Evolutionary conservation across 352 stramenopile genomes (phyloP), one percentile per base, ranked within the genome.

Genomic region (Phytophthora hibernalis): DNA sequence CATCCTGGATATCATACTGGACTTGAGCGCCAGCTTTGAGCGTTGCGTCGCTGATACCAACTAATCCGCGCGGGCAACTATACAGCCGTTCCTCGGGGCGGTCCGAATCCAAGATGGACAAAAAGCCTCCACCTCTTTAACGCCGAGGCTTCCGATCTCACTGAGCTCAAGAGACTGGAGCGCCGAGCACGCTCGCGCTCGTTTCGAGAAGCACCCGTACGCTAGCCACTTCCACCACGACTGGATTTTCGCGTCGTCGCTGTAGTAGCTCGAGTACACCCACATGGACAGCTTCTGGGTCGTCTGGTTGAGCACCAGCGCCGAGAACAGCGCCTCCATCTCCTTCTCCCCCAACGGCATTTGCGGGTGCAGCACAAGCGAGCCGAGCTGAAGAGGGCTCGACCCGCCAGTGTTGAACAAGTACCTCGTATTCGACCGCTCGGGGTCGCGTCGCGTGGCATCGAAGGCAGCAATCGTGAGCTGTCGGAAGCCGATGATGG

Each of bases 171-270:
- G 49, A 5, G 57, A 59, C 12, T 66, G n/a, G 5, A 68, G 26
- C 4, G 50, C 26, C 1, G 57, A 72, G 5, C 38, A 20, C 3
- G 28, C 22, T 11, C 37, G 42, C 12, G 64, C 64, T 55, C 57
- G 49, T 18, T 68, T 68, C 11, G 64, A 72, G 22, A 72, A 63
- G 12, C 38, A 63, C 10, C 28, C 55, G 33, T 71, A 71, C 1
- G 63, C 50, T 13, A 72, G 15, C 64, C 64, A 68, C 11, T 72
- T 67, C 57, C 64, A 68, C 48, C 30, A 61, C 22, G 20, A 9
- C 22, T 51, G 20, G 9, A 24, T 21, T 20, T 48, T 54, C 1
- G 33, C 48, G 1, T 44, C 47, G 8, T 51, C 42, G 5, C 42
- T 33, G 5, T 58, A 48, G 13, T 48, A 11, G 16, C 6, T 20